Conservation (phyloP, 2,329 filamentous ascomycete species). For the Epichloe uncinata region DNA sequence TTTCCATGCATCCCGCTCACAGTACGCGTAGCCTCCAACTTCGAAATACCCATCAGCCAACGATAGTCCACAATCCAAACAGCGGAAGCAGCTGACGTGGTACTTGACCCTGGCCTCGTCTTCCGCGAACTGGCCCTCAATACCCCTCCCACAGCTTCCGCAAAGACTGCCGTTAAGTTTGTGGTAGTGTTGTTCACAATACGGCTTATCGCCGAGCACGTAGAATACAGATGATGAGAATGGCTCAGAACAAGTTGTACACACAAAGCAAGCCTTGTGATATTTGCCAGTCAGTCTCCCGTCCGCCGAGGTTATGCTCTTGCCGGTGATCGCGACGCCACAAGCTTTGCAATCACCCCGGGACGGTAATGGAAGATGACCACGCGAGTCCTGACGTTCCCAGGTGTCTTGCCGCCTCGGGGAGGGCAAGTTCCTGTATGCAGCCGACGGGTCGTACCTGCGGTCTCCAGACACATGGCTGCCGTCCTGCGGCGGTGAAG, state of each 20-base stretch:
- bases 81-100: conserved; percentile 78
- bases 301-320: conserved; percentile 87
- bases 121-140: conserved; percentile 88
- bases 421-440: neutral
- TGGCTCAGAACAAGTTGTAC: conserved; percentile 65
- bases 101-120: conserved; percentile 68
- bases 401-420: neutral
- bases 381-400: conserved; percentile 23
- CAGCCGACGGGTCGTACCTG: neutral
- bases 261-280: conserved; percentile 91
- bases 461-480: neutral
- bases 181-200: conserved; percentile 89
- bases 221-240: conserved; percentile 89
- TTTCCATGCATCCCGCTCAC: conserved; percentile 70
- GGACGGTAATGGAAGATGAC: conserved; percentile 27
- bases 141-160: conserved; percentile 63
- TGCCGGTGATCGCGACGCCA: conserved; percentile 63
- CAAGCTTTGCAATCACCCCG: conserved; percentile 80
- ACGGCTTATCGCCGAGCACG: conserved; percentile 74
- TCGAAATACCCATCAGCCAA: conserved; percentile 85
- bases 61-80: conserved; percentile 60
- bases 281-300: conserved; percentile 85
- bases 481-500: conserved; percentile 1
- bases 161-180: conserved; percentile 81
- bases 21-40: conserved; percentile 66